Conservation (phyloP, 2,329 filamentous ascomycete genomes). For the Fusarium dlaminii region DNA sequence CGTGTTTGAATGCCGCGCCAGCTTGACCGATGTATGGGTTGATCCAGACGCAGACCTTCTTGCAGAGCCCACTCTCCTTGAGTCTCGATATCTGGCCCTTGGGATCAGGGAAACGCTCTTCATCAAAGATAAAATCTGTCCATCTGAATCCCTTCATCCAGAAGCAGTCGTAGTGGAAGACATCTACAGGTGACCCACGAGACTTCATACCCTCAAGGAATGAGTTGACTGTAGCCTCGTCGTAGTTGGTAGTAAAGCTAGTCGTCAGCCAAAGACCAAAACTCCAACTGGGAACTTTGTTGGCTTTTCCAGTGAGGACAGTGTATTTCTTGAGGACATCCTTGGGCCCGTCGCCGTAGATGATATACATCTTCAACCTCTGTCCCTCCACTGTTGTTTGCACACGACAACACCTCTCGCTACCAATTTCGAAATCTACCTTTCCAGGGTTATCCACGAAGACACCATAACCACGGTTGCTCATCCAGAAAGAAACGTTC, state of each 20-base stretch:
- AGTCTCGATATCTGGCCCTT: constrained; percentile 70
- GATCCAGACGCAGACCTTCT: constrained; percentile 79
- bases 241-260: constrained; percentile 78
- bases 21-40: constrained; percentile 79
- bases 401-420: constrained; percentile 75
- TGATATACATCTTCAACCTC: constrained; percentile 77
- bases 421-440: constrained; percentile 78
- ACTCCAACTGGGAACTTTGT: constrained; percentile 75
- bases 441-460: constrained; percentile 77
- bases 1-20: constrained; percentile 71
- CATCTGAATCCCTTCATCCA: constrained; percentile 81
- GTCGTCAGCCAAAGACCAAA: constrained; percentile 82
- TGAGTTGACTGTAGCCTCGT: constrained; percentile 72
- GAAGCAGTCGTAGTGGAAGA: constrained; percentile 82
- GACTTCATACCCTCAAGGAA: constrained; percentile 76
- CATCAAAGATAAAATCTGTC: constrained; percentile 79
- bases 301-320: constrained; percentile 71
- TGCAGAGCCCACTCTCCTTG: constrained; percentile 68
- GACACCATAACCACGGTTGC: constrained; percentile 78
- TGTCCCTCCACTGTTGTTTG: constrained; percentile 76
- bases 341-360: constrained; percentile 76
- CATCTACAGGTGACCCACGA: constrained; percentile 71
- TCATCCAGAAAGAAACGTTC: constrained; percentile 76
- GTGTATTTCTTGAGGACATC: constrained; percentile 76
- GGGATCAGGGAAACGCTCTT: constrained; percentile 74